Conservation (phyloP, 331 rosid genomes). For the Saraca asoca region DNA sequence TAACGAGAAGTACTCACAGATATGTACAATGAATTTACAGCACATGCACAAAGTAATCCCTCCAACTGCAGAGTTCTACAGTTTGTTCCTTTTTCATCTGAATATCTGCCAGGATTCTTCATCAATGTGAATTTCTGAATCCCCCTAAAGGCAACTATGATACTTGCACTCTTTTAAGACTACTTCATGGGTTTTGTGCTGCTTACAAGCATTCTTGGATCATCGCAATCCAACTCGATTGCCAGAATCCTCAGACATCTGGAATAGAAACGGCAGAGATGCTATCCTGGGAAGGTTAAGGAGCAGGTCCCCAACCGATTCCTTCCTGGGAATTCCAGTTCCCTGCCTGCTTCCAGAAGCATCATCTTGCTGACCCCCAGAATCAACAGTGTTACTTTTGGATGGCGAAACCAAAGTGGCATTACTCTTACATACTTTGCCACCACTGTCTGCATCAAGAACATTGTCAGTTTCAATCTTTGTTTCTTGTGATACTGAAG, state of each 20-base stretch:
- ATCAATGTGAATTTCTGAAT: constrained; percentile 50
- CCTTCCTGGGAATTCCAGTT: constrained; percentile 65
- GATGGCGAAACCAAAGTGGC: constrained; percentile 28
- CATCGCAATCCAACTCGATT: constrained; percentile 47
- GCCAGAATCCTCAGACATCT: constrained; percentile 53
- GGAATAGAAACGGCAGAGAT: constrained; percentile 76
- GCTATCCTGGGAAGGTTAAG: constrained; percentile 85
- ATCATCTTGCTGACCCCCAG: constrained; percentile 38
- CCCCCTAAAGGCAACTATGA: constrained; percentile 35
- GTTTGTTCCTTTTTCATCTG: background rate
- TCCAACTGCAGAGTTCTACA: background rate
- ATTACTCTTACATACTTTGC: constrained; percentile 35
- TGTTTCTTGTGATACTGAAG: constrained; percentile 45
- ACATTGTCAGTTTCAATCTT: constrained; percentile 10
- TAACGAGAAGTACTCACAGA: background rate
- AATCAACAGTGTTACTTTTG: constrained; percentile 39
- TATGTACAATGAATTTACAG: background rate
- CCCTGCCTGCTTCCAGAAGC: constrained; percentile 46
- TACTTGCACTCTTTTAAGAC: constrained; percentile 37
- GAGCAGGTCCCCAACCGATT: constrained; percentile 77
- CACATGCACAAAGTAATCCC: background rate
- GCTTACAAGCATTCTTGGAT: constrained; percentile 22
- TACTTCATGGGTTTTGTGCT: background rate
- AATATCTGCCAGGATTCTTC: constrained; percentile 41
- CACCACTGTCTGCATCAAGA: constrained; percentile 16